These are phyloP conservation scores for Gynostemma pentaphyllum DNA, from an alignment of 306 rosid species.

Conservation along the genomic window DNA sequence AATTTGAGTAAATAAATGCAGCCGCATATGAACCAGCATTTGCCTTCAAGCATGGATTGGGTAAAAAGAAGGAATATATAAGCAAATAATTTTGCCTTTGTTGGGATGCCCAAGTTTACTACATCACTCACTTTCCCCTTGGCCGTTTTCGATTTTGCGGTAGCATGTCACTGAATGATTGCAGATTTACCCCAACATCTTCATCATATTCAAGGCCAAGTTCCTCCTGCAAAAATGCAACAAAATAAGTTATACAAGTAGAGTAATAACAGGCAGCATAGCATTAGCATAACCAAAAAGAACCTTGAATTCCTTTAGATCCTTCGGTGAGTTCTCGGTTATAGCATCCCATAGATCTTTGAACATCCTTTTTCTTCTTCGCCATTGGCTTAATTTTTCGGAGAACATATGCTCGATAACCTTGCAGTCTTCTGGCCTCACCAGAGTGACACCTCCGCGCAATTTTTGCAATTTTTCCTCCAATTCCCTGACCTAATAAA, in stretches of 20 bases:
- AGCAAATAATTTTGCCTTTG: neutral
- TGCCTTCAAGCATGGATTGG: neutral
- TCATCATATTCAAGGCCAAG: slow-evolving; percentile 77
- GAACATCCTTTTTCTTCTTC: slow-evolving; percentile 84
- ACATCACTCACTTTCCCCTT: slow-evolving; percentile 36
- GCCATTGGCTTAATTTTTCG: slow-evolving; percentile 65
- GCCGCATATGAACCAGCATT: neutral
- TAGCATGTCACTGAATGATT: slow-evolving; percentile 48
- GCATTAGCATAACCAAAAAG: slow-evolving; percentile 6
- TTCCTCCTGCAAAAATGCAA: slow-evolving; percentile 55
- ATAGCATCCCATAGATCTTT: slow-evolving; percentile 85
- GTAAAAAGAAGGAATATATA: neutral
- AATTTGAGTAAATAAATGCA: neutral
- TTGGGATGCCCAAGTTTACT: slow-evolving; percentile 9
- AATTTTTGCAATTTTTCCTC: slow-evolving; percentile 50
- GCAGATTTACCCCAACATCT: slow-evolving; percentile 64
- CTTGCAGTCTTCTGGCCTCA: slow-evolving; percentile 79
- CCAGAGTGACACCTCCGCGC: slow-evolving; percentile 77
- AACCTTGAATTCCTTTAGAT: slow-evolving; percentile 79
- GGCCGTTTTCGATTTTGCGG: slow-evolving; percentile 48
- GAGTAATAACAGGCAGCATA: neutral
- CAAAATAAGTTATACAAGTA: neutral
- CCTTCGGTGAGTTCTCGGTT: slow-evolving; percentile 81
- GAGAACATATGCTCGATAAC: slow-evolving; percentile 34
- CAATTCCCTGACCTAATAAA: slow-evolving; percentile 60